Evolutionary conservation across 2,329 filamentous ascomycete genomes (phyloP), one percentile per base, ranked within the genome.

Genomic region (Pseudogymnoascus sp.): DNA sequence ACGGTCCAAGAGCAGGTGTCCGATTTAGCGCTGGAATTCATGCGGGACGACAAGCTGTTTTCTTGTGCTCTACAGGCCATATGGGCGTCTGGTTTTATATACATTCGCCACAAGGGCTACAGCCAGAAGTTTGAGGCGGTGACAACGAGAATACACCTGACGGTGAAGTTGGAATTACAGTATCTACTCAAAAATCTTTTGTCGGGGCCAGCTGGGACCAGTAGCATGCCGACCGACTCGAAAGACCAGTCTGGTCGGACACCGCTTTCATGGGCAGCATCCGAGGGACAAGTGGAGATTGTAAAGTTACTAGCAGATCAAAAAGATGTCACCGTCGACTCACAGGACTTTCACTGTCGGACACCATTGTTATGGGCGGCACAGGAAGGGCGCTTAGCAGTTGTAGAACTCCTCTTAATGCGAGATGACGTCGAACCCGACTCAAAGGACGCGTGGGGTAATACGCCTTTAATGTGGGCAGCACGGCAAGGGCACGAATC

Each of bases 101-200:
- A 11, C 4, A 22, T 14, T 14, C 39, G 38, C 37, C 11, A n/a
- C 36, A 15, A 14, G 33, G 28, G 18, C 39, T 43, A 43, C 6
- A 2, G 4, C n/a, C 59, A 60, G 33, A 9, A 14, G 22, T 35
- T 6, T 20, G 57, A 60, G 20, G 50, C 28, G 28, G 20, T 57
- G 20, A 58, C 41, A 38, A 65, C 60, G 30, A 64, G 63, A 36
- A 12, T 66, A 15, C 66, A 68, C 57, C 25, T 68, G 8, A 57
- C 63, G 25, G 66, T 64, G 60, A 61, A 28, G 11, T 66, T 68
- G 36, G 67, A 64, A 57, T 37, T 62, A 20, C 14, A 22, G 22
- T 39, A 60, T 14, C 35, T 47, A 37, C 38, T 67, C 33, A 7
- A 9, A n/a, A 33, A 43, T 22, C 58, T 59, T 20, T 43, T 62